A percentile compares a stretch with the other conserved stretches of the same genome.
Evolutionary conservation across 2,329 filamentous ascomycete genomes (phyloP).

Genomic region (Pleomassaria siparia): DNA sequence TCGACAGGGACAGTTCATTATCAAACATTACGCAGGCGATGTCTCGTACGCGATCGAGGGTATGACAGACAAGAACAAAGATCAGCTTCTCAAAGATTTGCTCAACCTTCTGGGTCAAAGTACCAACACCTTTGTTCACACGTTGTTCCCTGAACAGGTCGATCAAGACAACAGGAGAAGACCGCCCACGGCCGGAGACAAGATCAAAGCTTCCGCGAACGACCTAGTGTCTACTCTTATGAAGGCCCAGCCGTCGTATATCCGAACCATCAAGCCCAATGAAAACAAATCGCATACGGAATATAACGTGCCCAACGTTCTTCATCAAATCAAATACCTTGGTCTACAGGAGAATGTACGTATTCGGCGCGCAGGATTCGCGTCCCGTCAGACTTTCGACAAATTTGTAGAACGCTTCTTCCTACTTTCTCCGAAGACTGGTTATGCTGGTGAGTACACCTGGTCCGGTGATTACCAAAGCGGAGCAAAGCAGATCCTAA

Average conservation of each 20-base stretch:
- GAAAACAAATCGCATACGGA: conserved; percentile 96
- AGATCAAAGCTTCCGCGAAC: conserved; percentile 93
- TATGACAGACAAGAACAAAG: conserved; percentile 99
- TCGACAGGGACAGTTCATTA: conserved; percentile 92
- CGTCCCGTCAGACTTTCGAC: conserved; percentile 94
- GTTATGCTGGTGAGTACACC: conserved; percentile 95
- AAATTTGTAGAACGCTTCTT: conserved; percentile 99
- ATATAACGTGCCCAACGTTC: conserved; percentile 87
- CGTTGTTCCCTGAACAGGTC: conserved; percentile 86
- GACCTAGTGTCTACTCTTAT: conserved; percentile 92
- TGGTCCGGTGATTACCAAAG: conserved; percentile 88
- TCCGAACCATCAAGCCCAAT: conserved; percentile 98
- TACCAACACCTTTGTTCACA: conserved; percentile 82
- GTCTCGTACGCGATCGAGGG: conserved; percentile 92
- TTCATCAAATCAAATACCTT: conserved; percentile 98
- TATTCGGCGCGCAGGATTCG: conserved; percentile 93
- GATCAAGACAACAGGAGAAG: conserved; percentile 94
- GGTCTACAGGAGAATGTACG: conserved; percentile 99
- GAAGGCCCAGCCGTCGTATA: conserved; percentile 97
- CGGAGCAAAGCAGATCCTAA: conserved; percentile 88
- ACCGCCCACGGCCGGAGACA: conserved; percentile 92
- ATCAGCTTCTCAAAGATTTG: conserved; percentile 91
- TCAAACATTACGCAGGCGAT: conserved; percentile 98
- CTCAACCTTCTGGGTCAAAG: conserved; percentile 84
- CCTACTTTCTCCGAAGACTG: conserved; percentile 88